Base-by-base conservation (phyloP, 108 stramenopile species). In the Fragilariopsis cylindrus region DNA sequence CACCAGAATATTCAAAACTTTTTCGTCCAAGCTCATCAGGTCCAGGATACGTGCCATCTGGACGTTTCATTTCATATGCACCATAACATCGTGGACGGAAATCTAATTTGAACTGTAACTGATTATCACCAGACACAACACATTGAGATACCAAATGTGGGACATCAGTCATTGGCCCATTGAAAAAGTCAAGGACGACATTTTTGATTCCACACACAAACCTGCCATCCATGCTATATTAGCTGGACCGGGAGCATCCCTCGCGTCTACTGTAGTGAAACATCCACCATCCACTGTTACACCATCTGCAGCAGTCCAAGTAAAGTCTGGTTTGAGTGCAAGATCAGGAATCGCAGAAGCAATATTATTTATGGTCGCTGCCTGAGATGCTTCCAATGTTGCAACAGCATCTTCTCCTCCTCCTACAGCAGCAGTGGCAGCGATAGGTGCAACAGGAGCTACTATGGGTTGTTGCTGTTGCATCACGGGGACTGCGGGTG, bases 61-160 rank as follows among this genome's bases (percentile, higher is more conserved):
- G 71, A 66, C 82, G 72, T 56, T 73, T 66, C 73, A 87, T 60
- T 73, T 94, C 92, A 60, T 91, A 90, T 9, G 85, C 90, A 11
- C 89, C 92, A 68, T 91, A 90, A 40, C 84, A 80, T 39, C 92
- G 77, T n/a, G 92, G 90, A 53, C 92, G 84, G 60, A 88, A 85
- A 72, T 94, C 92, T 42, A 91, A 57, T 49, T 66, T 77, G 18
- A 91, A 79, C 40, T 74, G 57, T 52, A 91, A 18, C 7, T 48
- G 40, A 9, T 44, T 76, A 15, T 67, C 81, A 0, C 65, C 60
- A 3, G 57, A 39, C 39, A 88, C 69, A 19, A 76, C 76, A 43
- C 76, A 81, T 46, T 88, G 67, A 9, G 88, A 88, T 16, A 91
- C 71, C 46, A 94, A 68, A 66, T 94, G 92, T 16, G 92, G 92